Evolutionary conservation across 306 rosid genomes (phyloP).

Genomic region (Crotalaria pallida): DNA sequence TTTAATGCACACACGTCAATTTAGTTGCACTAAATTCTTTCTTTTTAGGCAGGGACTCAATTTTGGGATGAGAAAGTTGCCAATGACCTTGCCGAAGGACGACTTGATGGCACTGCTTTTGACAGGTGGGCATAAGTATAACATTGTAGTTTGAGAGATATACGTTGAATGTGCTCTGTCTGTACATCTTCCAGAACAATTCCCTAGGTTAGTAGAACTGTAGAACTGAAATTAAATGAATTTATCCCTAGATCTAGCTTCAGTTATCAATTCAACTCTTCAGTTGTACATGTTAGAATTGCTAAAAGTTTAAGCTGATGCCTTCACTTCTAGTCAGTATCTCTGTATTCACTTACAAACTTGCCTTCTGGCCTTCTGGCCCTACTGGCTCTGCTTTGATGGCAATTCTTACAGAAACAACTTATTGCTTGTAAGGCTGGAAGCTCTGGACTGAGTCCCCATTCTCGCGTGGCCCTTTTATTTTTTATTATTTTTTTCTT

Average conservation of each 20-base stretch:
- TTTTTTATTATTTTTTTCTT: too few relatives aligned
- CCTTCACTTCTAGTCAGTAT: neutral
- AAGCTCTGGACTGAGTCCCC: neutral
- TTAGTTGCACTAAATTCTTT: slow-evolving; percentile 17
- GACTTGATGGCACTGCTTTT: slow-evolving; percentile 79
- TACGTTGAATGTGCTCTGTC: neutral
- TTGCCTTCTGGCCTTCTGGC: neutral
- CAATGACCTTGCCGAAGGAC: slow-evolving; percentile 71
- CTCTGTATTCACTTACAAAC: neutral
- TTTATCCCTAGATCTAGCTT: neutral
- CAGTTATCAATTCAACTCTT: neutral
- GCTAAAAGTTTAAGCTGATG: neutral
- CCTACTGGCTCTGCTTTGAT: neutral
- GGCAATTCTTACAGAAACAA: neutral
- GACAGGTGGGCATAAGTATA: slow-evolving; percentile 62
- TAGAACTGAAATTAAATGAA: neutral
- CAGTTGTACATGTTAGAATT: neutral
- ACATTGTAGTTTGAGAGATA: neutral
- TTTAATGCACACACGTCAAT: neutral
- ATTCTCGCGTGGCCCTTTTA: neutral
- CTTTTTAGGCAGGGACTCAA: slow-evolving; percentile 88
- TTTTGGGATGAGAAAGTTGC: slow-evolving; percentile 99
- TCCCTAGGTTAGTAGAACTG: neutral
- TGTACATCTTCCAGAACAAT: neutral
- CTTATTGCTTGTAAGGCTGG: neutral